A percentile compares a stretch with the other conserved stretches of the same genome.
These are phyloP conservation scores for Harringtonia aguacate DNA, from an alignment of 2,329 filamentous ascomycete species.

Conservation along the genomic window DNA sequence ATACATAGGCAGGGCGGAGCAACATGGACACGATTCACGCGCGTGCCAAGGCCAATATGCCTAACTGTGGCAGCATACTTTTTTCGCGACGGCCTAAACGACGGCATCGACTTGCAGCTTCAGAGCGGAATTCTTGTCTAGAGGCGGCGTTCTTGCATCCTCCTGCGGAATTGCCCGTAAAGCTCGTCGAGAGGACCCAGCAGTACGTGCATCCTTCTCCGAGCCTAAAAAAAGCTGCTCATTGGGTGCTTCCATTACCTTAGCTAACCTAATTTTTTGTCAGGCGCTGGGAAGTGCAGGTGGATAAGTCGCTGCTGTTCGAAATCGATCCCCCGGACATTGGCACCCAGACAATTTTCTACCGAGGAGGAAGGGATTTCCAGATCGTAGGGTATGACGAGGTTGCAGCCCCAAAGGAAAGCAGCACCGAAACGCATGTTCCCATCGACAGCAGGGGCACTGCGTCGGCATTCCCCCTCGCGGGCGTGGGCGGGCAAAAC, in stretches of 20 bases:
- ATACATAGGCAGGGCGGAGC: no score
- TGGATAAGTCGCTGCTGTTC: conserved; percentile 76
- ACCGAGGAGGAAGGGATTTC: conserved; percentile 82
- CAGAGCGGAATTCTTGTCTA: conserved; percentile 58
- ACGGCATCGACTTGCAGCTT: conserved; percentile 9
- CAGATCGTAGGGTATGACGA: conserved; percentile 89
- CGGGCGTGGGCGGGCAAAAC: conserved; percentile 82
- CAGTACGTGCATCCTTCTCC: conserved; percentile 36
- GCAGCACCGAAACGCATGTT: not conserved
- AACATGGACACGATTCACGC: conserved; percentile 3
- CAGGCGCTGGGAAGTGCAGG: conserved; percentile 64
- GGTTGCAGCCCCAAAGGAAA: conserved; percentile 84
- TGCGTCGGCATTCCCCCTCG: conserved; percentile 89
- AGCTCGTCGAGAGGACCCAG: conserved; percentile 84
- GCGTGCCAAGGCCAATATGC: not conserved
- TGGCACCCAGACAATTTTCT: conserved; percentile 88
- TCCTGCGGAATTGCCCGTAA: conserved; percentile 64
- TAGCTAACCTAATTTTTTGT: not conserved
- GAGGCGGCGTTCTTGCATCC: conserved; percentile 72
- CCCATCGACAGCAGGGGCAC: conserved; percentile 17
- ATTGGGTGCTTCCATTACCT: no score
- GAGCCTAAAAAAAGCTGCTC: no score
- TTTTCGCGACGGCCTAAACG: conserved; percentile 7
- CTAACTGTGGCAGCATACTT: conserved; percentile 5
- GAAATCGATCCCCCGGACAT: conserved; percentile 83